A percentile compares a stretch with the other conserved stretches of the same genome.
These are phyloP conservation scores for Ophiostoma sp. DNA, from an alignment of 2,329 filamentous ascomycete genomes.

Conservation along the genomic window DNA sequence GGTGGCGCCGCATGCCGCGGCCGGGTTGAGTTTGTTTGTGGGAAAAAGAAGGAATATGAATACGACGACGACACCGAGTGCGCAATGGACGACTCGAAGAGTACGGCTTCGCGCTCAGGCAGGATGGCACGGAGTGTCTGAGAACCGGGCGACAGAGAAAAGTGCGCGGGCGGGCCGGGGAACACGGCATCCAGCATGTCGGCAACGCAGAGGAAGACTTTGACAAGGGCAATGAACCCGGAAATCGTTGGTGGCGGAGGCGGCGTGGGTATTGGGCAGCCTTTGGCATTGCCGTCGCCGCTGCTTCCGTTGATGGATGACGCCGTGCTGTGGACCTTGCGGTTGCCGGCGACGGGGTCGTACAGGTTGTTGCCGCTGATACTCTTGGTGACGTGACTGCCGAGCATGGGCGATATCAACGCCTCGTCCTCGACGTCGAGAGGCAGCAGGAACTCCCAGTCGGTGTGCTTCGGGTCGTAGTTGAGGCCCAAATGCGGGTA, in stretches of 20 bases:
- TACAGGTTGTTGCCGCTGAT: not conserved
- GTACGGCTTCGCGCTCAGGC: not conserved
- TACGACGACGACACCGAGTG: not conserved
- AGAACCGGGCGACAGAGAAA: slow-evolving; percentile 15
- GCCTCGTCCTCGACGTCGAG: slow-evolving; percentile 26
- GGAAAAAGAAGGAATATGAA: slow-evolving; percentile 9
- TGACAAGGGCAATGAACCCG: slow-evolving; percentile 27
- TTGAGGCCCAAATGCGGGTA: slow-evolving; percentile 26
- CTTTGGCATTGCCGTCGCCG: not conserved
- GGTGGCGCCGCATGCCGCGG: not conserved
- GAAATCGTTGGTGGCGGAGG: slow-evolving; percentile 22
- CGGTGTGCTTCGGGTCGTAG: slow-evolving; percentile 26
- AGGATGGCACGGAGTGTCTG: slow-evolving; percentile 13
- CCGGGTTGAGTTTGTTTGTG: not conserved
- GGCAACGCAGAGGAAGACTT: slow-evolving; percentile 26
- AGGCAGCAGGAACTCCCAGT: slow-evolving; percentile 29
- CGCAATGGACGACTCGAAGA: not conserved
- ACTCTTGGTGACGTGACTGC: not conserved
- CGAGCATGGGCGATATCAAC: slow-evolving; percentile 10
- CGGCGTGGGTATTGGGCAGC: not conserved
- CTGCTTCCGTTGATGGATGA: not conserved
- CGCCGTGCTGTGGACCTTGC: not conserved
- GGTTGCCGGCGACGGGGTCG: slow-evolving; percentile 5
- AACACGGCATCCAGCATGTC: slow-evolving; percentile 24
- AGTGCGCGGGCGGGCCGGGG: slow-evolving; percentile 20